phyloP scores from a whole-genome alignment of 331 rosid species.

The Telfairia occidentalis region DNA sequence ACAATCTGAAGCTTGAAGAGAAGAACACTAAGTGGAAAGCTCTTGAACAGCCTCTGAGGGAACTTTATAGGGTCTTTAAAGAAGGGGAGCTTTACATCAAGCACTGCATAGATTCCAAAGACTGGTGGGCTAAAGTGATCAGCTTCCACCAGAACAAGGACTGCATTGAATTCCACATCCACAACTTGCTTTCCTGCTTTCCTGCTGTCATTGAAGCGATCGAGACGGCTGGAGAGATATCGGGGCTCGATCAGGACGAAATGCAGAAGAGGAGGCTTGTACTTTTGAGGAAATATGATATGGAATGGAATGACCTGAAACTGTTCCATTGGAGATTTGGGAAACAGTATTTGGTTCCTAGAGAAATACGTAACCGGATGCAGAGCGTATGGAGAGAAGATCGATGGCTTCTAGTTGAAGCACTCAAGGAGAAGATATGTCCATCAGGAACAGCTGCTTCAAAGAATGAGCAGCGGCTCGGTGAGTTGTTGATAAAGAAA shows the following conservation, averaged over 20 bases:
- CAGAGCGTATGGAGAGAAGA: constrained; percentile 64
- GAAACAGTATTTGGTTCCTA: constrained; percentile 74
- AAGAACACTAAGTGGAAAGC: constrained; percentile 73
- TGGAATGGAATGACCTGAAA: constrained; percentile 66
- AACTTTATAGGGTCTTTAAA: constrained; percentile 58
- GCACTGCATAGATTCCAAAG: constrained; percentile 55
- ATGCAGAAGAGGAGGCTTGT: constrained; percentile 53
- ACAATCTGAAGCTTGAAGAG: constrained; percentile 59
- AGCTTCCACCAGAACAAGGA: constrained; percentile 50
- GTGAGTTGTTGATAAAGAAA: constrained; percentile 41
- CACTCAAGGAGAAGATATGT: constrained; percentile 42
- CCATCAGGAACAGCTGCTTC: constrained; percentile 13
- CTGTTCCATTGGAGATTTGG: constrained; percentile 89
- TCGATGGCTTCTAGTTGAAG: constrained; percentile 60
- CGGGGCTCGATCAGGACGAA: constrained; percentile 58
- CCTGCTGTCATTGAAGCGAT: constrained; percentile 79
- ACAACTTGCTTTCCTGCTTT: constrained; percentile 58
- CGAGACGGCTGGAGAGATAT: constrained; percentile 55
- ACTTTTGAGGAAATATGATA: constrained; percentile 47
- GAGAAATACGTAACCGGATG: constrained; percentile 43
- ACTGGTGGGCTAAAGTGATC: constrained; percentile 73
- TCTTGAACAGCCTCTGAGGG: constrained; percentile 64
- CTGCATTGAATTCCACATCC: constrained; percentile 62
- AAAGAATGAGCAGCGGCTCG: constrained; percentile 45
- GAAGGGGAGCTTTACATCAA: constrained; percentile 65